Base-by-base conservation (phyloP, 2,329 filamentous ascomycete species). In the Dactylellina sp. region DNA sequence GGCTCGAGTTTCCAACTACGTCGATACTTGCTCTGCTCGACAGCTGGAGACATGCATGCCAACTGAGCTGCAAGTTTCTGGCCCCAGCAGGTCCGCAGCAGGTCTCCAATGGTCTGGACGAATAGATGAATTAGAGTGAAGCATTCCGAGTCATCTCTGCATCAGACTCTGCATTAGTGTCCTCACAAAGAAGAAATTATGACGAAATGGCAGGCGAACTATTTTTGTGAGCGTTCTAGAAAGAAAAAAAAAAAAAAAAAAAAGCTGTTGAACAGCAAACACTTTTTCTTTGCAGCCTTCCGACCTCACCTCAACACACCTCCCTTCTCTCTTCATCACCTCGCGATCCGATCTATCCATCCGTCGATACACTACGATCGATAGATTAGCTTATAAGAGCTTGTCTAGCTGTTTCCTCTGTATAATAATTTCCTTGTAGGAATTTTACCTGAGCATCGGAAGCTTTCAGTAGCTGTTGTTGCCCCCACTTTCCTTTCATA, bases 141-240 rank as follows among this genome's bases (percentile, higher is more conserved):
- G 46, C 46, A 25, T 25, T 50, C 24, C 46, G 46, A 50, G 20
- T 50, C 46, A 50, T 50, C 20, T 9, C 11, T 50, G 44, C 44
- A 47, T 12, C 44, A 47, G 49, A 22, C 61, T 4, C 47, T n/a
- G 62, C 62, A 57, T 66, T 66, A 57, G 52, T 16, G 18, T 24
- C 39, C n/a, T 11, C 39, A 16, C 7, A 59, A 63, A 61, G 44
- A 47, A 55, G 61, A 60, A 59, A 57, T 46, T 53, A 71, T 71
- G 59, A 64, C 66, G 66, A 64, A 71, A 71, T 42, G 28, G 66
- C 57, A 63, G 49, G 40, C 47, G 32, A 40, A 49, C 16, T 64
- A 7, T 7, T 37, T 37, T 39, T 46, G 39, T 16, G 37, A 46
- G 47, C 46, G 24, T 28, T 50, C 32, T 40, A 47, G 14, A 55